Evolutionary conservation across 495 filamentous ascomycete genomes (phyloP).

Genomic region (Penicillium fimorum): DNA sequence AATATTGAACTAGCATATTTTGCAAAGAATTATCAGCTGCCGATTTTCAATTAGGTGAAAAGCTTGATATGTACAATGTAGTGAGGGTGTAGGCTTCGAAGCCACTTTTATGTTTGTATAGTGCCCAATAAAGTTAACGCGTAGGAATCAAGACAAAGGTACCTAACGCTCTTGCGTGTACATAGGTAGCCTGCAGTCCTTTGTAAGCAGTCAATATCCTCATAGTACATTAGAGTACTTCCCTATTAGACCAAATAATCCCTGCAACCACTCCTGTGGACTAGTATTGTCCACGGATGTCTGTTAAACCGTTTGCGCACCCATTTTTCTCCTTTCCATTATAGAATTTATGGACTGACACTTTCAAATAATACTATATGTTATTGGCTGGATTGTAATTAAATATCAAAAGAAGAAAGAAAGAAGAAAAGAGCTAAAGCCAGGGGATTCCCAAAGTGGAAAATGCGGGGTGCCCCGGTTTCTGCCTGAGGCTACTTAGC

Average conservation of each 20-base stretch:
- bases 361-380: too few relatives aligned
- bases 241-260: neutral
- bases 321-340: too few relatives aligned
- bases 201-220: neutral
- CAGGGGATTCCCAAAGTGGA: constrained; percentile 14
- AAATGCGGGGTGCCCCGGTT: constrained; percentile 27
- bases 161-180: neutral
- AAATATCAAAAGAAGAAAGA: neutral
- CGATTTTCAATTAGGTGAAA: neutral
- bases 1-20: neutral
- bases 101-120: too few relatives aligned
- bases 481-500: constrained; percentile 27
- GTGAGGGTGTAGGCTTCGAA: neutral
- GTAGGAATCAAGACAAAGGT: neutral
- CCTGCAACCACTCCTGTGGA: neutral
- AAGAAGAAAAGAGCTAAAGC: neutral
- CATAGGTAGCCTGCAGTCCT: neutral
- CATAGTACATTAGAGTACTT: neutral
- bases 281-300: neutral
- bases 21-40: neutral
- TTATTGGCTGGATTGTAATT: too few relatives aligned
- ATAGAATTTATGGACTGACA: too few relatives aligned
- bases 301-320: neutral
- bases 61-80: neutral
- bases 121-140: neutral